Evolutionary conservation across 1,139 yeast genomes (phyloP).

Genomic region (Debaryomyces psychrophilus): DNA sequence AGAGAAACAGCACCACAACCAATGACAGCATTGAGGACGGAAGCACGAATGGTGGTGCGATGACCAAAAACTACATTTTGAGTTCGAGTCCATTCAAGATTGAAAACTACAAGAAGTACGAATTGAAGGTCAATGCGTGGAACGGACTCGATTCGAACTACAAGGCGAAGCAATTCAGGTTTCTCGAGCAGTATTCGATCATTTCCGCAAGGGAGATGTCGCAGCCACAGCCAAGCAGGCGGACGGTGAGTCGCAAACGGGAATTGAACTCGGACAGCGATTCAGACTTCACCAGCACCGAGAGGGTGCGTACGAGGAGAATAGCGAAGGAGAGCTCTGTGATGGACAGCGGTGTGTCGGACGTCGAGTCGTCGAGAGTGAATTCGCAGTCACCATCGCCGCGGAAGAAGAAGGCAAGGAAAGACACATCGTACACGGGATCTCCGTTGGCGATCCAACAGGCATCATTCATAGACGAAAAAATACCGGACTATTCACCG

Average conservation of each 20-base stretch:
- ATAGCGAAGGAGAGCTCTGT: slow-evolving; percentile 41
- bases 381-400: slow-evolving; percentile 32
- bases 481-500: slow-evolving; percentile 78
- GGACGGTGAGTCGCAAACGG: slow-evolving; percentile 21
- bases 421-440: slow-evolving; percentile 24
- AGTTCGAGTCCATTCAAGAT: slow-evolving; percentile 45
- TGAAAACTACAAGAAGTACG: slow-evolving; percentile 49
- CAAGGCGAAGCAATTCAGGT: slow-evolving; percentile 51
- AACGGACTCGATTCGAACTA: slow-evolving; percentile 42
- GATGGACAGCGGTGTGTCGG: slow-evolving; percentile 6
- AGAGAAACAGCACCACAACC: slow-evolving; percentile 23
- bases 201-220: slow-evolving; percentile 30
- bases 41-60: not conserved
- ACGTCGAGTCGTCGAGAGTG: slow-evolving; percentile 17
- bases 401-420: slow-evolving; percentile 43
- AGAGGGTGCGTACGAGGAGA: slow-evolving; percentile 64
- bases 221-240: slow-evolving; percentile 1
- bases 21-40: slow-evolving; percentile 14
- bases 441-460: slow-evolving; percentile 45
- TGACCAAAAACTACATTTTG: slow-evolving; percentile 20
- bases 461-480: slow-evolving; percentile 56
- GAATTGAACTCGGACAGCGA: slow-evolving; percentile 24
- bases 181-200: slow-evolving; percentile 52
- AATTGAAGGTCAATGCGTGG: slow-evolving; percentile 58
- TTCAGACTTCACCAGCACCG: slow-evolving; percentile 41